These are phyloP conservation scores for Fusarium xyrophilum DNA, from an alignment of 2,329 filamentous ascomycete genomes.

Conservation along the genomic window DNA sequence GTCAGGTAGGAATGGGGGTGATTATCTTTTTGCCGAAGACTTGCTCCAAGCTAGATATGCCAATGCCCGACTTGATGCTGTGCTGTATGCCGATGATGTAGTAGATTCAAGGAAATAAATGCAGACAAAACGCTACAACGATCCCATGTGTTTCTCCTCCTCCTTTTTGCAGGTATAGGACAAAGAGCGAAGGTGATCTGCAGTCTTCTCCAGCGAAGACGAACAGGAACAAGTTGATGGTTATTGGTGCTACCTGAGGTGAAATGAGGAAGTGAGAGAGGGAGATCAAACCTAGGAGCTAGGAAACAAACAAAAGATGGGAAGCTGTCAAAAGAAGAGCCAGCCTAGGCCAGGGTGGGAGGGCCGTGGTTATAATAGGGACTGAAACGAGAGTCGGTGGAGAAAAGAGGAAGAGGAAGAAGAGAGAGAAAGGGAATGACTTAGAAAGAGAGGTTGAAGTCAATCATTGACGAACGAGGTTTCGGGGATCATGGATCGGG, in stretches of 20 bases:
- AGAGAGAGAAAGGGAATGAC: slow-evolving; percentile 9
- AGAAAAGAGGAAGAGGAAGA: slow-evolving; percentile 32
- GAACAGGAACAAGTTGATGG: slow-evolving; percentile 17
- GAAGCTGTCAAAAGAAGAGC: slow-evolving; percentile 17
- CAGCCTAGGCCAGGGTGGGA: slow-evolving; percentile 22
- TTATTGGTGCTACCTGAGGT: slow-evolving; percentile 12
- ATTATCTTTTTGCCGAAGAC: slow-evolving; percentile 30
- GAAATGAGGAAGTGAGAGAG: slow-evolving; percentile 30
- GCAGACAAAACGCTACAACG: slow-evolving; percentile 25
- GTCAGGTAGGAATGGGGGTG: slow-evolving; percentile 13
- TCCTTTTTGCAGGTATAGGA: slow-evolving; percentile 11
- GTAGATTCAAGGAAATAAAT: slow-evolving; percentile 33
- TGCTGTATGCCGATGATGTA: slow-evolving; percentile 25
- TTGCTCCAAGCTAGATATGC: slow-evolving; percentile 38
- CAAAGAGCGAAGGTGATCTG: slow-evolving; percentile 36
- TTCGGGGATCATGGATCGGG: slow-evolving; percentile 33
- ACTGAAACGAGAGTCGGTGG: slow-evolving; percentile 38
- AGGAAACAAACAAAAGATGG: slow-evolving; percentile 30
- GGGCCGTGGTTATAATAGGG: slow-evolving; percentile 39
- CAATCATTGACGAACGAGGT: slow-evolving; percentile 35
- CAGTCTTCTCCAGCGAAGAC: slow-evolving; percentile 34
- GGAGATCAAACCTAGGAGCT: slow-evolving; percentile 8
- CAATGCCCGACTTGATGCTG: slow-evolving; percentile 30
- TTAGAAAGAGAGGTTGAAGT: slow-evolving; percentile 26
- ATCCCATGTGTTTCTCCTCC: slow-evolving; percentile 14